Evolutionary conservation across 2,329 filamentous ascomycete species (phyloP).

Genomic region (Aspergillus sp.): DNA sequence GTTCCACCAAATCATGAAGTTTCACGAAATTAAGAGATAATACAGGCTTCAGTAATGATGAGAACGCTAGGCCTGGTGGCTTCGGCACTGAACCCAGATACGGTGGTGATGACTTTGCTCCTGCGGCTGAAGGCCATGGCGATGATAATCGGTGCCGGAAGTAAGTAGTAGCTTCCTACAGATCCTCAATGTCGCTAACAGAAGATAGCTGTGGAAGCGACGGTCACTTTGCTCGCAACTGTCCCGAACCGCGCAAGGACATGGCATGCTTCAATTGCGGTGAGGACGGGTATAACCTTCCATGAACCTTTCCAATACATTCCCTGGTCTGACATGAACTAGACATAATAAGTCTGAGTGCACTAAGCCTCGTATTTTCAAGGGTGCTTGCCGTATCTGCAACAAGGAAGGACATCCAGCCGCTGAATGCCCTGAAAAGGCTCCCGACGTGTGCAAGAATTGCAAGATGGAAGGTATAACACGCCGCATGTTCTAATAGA

Average conservation of each 20-base stretch:
- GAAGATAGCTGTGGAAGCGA: constrained; percentile 35
- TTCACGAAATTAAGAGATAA: neutral
- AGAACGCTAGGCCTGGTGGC: constrained; percentile 18
- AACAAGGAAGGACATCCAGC: constrained; percentile 50
- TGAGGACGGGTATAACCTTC: constrained; percentile 40
- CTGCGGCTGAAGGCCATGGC: constrained; percentile 5
- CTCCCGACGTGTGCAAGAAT: constrained; percentile 49
- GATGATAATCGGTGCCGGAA: constrained; percentile 37
- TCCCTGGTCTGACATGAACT: constrained; percentile 2
- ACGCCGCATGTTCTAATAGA: neutral
- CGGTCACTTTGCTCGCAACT: constrained; percentile 46
- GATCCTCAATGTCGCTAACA: neutral
- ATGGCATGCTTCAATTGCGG: constrained; percentile 47
- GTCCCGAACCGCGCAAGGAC: constrained; percentile 43
- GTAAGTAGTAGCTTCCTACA: constrained; percentile 32
- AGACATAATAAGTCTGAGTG: constrained; percentile 50
- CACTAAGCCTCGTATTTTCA: constrained; percentile 50
- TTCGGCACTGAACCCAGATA: constrained; percentile 6
- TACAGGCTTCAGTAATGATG: constrained; percentile 16
- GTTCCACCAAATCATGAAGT: no score
- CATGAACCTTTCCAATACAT: neutral
- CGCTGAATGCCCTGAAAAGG: constrained; percentile 47
- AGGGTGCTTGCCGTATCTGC: constrained; percentile 49
- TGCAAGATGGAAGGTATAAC: constrained; percentile 47
- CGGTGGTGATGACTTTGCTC: constrained; percentile 11